Conservation (phyloP, 352 stramenopile species). For the Pythium folliculosum region DNA sequence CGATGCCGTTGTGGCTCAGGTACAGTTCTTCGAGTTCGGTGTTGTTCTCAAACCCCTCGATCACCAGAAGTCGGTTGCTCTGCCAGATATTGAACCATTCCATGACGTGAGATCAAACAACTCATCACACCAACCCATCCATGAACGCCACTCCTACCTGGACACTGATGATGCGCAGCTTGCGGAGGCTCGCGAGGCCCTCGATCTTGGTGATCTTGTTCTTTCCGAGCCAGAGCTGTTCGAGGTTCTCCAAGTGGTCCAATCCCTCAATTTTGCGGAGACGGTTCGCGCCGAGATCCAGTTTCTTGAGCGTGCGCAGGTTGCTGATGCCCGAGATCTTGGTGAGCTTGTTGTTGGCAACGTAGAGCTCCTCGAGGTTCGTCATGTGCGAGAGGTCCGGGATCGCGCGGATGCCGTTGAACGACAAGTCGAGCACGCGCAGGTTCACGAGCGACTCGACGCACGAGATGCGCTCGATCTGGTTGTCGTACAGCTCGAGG, state of each 20-base stretch:
- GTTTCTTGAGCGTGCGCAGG: slow-evolving; percentile 89
- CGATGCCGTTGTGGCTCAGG: slow-evolving; percentile 97
- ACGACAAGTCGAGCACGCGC: slow-evolving; percentile 94
- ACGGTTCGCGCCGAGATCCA: slow-evolving; percentile 98
- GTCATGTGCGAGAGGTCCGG: slow-evolving; percentile 75
- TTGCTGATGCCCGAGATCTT: slow-evolving; percentile 90
- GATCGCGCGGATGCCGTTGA: slow-evolving; percentile 95
- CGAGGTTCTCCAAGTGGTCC: slow-evolving; percentile 83
- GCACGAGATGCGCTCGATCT: slow-evolving; percentile 87
- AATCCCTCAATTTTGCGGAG: slow-evolving; percentile 93
- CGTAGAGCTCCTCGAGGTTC: slow-evolving; percentile 90
- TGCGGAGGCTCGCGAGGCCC: slow-evolving; percentile 82
- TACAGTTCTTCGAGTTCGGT: slow-evolving; percentile 96
- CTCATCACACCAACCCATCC: neutral
- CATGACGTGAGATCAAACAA: neutral
- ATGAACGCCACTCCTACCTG: slow-evolving; percentile 35
- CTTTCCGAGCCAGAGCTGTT: slow-evolving; percentile 97
- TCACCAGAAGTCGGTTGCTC: slow-evolving; percentile 95
- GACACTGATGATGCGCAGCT: slow-evolving; percentile 87
- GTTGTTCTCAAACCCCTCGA: slow-evolving; percentile 91
- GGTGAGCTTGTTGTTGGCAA: slow-evolving; percentile 99
- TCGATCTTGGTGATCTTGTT: slow-evolving; percentile 97
- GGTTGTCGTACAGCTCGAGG: slow-evolving; percentile 98
- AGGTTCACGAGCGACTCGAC: slow-evolving; percentile 65
- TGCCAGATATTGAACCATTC: slow-evolving; percentile 35